phyloP scores from a whole-genome alignment of 495 filamentous ascomycete genomes.

The Penicillium longicatenatum region DNA sequence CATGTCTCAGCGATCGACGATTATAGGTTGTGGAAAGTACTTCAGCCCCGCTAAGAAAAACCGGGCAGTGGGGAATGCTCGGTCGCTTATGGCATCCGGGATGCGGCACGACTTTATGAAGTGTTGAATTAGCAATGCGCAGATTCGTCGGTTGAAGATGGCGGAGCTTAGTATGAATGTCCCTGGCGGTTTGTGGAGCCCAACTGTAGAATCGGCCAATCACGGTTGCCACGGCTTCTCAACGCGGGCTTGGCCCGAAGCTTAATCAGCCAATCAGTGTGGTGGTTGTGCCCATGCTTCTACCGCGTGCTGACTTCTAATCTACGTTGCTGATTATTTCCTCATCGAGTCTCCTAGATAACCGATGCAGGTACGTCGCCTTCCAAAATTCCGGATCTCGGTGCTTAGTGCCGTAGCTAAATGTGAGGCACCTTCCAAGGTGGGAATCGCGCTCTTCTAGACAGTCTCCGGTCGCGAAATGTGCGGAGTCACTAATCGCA shows the following conservation, averaged over 20 bases:
- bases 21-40: conserved; percentile 5
- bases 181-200: background rate
- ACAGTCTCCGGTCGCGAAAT: too few relatives aligned
- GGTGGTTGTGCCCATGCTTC: conserved; percentile 2
- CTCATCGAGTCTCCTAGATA: background rate
- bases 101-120: background rate
- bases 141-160: background rate
- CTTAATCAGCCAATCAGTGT: background rate
- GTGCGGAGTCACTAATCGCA: background rate
- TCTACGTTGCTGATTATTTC: background rate
- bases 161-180: background rate
- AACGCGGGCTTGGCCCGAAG: conserved; percentile 3
- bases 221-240: background rate
- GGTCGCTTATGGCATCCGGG: background rate
- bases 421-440: too few relatives aligned
- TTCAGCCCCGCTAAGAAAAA: background rate
- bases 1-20: conserved; percentile 7
- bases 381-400: too few relatives aligned
- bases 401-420: too few relatives aligned
- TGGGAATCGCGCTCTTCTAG: too few relatives aligned
- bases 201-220: conserved; percentile 1
- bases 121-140: background rate
- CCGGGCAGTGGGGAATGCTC: conserved; percentile 3
- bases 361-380: background rate
- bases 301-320: too few relatives aligned